Evolutionary conservation across 495 filamentous ascomycete genomes (phyloP), one percentile per base, ranked within the genome.

Genomic region (Pseudevernia furfuracea): DNA sequence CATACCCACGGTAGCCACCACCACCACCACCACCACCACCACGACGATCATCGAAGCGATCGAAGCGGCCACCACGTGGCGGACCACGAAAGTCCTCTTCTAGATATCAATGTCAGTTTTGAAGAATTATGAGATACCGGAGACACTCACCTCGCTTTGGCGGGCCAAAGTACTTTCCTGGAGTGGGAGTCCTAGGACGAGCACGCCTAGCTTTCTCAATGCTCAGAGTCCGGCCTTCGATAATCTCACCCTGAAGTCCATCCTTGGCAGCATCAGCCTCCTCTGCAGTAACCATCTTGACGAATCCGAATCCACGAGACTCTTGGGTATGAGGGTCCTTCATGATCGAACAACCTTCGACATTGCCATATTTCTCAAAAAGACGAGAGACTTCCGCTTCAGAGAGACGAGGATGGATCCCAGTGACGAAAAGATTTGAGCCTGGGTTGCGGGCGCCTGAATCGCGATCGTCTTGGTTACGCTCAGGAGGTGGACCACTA

Each of bases 341-440:
- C 95, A 99, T 97, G 82, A 99, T 99, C 70, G 96, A 94, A 80
- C 92, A 97, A 79, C 95, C 97, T 78, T 97, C 93, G 41, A 99
- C 94, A 74, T 93, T 89, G 69, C 94, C 94, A 69, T 96, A 97
- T 78, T 97, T 99, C 78, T 96, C 91, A 71, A 97, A 99, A 49
- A 99, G 87, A 76, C 90, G 90, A 49, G 90, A 87, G 61, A 98
- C 90, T 68, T 96, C 94, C 17, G 85, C 81, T 76, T 98, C 94
- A 55, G 87, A 87, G 67, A 98, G 85, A 76, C 91, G 90, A 48
- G 94, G 94, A 75, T 97, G 91, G 70, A 98, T 98, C 69, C 94
- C 94, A 70, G 95, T 98, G 63, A 98, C 94, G 74, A 98, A 98
- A 63, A 98, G 89, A 80, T 98, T 98, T 67, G 95, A 96, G 70